Evolutionary conservation across 345 rosid genomes (phyloP).

Genomic region (Abelmoschus esculentus): DNA sequence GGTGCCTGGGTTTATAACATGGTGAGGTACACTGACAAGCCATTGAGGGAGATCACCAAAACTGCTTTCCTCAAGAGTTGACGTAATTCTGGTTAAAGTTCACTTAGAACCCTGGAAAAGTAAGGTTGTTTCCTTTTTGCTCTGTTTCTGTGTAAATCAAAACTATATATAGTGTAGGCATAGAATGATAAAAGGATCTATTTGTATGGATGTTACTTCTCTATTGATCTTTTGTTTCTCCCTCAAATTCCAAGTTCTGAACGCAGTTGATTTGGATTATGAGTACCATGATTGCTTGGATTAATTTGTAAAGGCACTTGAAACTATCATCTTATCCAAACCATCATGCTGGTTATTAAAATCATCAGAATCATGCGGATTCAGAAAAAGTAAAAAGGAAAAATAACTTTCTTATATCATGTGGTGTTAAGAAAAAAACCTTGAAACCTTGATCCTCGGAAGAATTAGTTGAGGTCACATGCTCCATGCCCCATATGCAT

Average conservation of each 20-base stretch:
- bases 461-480: not conserved
- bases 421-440: slow-evolving; percentile 2
- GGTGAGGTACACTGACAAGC: slow-evolving; percentile 67
- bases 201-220: too few species aligned
- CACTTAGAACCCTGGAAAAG: too few species aligned
- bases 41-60: slow-evolving; percentile 51
- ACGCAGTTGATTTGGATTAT: too few species aligned
- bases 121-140: too few species aligned
- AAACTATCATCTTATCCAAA: not conserved
- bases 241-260: too few species aligned
- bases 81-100: not conserved
- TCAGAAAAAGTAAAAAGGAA: not conserved
- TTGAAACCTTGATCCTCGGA: not conserved
- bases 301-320: too few species aligned
- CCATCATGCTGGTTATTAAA: too few species aligned
- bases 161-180: not conserved
- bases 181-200: too few species aligned
- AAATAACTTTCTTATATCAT: not conserved
- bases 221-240: too few species aligned
- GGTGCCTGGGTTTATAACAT: slow-evolving; percentile 74
- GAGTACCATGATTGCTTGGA: too few species aligned
- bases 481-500: not conserved
- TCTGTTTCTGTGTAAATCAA: not conserved
- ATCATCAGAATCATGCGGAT: not conserved
- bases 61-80: slow-evolving; percentile 36